Percentiles rank a stretch among this genome's conserved stretches.
Conservation (phyloP, 2,329 filamentous ascomycete genomes). For the Aspergillus phoenicis region DNA sequence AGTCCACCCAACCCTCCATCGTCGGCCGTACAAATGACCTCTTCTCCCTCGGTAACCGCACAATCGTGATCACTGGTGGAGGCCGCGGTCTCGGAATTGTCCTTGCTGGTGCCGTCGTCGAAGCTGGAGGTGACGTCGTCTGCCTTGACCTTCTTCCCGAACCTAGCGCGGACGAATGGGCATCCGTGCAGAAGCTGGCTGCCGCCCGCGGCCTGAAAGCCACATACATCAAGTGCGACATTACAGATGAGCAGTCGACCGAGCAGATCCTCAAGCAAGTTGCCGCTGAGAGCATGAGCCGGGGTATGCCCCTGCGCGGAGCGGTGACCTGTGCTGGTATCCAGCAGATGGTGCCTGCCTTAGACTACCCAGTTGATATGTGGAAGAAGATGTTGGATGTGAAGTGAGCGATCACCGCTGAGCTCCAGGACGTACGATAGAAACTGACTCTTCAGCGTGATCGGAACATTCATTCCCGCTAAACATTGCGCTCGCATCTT, state of each 20-base stretch:
- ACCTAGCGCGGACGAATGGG: conserved; percentile 43
- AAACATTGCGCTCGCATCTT: conserved; percentile 49
- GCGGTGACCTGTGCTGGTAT: conserved; percentile 54
- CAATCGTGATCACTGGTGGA: conserved; percentile 53
- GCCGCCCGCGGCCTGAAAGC: conserved; percentile 36
- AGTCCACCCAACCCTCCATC: conserved; percentile 36
- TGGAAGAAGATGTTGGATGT: conserved; percentile 40
- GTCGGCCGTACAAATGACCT: conserved; percentile 32
- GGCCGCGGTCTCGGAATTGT: conserved; percentile 56
- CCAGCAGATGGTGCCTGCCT: conserved; percentile 50
- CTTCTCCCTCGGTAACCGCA: conserved; percentile 50
- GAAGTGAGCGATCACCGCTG: conserved; percentile 24
- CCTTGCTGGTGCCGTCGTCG: conserved; percentile 52
- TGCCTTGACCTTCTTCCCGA: conserved; percentile 51
- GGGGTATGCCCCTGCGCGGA: conserved; percentile 27
- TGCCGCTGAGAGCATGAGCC: conserved; percentile 26
- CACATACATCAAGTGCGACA: conserved; percentile 51
- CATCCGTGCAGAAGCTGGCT: conserved; percentile 46
- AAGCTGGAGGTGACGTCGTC: conserved; percentile 54
- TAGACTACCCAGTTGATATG: conserved; percentile 49
- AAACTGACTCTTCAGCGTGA: conserved; percentile 26
- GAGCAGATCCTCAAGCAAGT: conserved; percentile 41
- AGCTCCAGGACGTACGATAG: neutral
- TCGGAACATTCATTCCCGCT: conserved; percentile 40
- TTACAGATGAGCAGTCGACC: conserved; percentile 49